Percentiles rank a stretch among this genome's conserved stretches.
These are phyloP conservation scores for Debaryomyces sp. DNA, from an alignment of 1,139 yeast genomes.

Conservation along the genomic window DNA sequence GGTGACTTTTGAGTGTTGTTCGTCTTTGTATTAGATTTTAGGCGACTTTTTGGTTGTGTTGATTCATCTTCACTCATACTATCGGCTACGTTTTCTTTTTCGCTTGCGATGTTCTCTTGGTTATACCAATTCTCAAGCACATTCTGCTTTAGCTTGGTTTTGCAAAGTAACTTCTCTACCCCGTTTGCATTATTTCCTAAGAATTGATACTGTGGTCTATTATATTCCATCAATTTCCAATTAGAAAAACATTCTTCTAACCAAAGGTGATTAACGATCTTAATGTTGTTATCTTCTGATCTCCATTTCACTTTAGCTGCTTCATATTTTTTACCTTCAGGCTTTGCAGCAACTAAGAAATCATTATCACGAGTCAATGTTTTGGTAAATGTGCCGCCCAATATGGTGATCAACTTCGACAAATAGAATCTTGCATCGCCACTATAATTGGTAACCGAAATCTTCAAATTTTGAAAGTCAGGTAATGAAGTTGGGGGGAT, in stretches of 20 bases:
- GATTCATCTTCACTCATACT: slow-evolving; percentile 38
- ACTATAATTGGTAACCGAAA: slow-evolving; percentile 77
- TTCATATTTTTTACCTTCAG: slow-evolving; percentile 71
- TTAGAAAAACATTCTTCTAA: slow-evolving; percentile 75
- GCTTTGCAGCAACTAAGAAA: slow-evolving; percentile 68
- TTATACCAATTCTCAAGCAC: slow-evolving; percentile 47
- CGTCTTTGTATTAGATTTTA: not conserved
- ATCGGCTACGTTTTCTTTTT: slow-evolving; percentile 30
- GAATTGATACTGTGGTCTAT: slow-evolving; percentile 46
- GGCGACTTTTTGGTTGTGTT: slow-evolving; percentile 11
- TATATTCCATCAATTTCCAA: slow-evolving; percentile 56
- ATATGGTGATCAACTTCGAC: slow-evolving; percentile 58
- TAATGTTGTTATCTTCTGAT: slow-evolving; percentile 38
- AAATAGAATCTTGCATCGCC: slow-evolving; percentile 83
- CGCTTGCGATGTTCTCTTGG: slow-evolving; percentile 8
- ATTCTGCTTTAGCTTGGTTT: slow-evolving; percentile 45
- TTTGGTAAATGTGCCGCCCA: slow-evolving; percentile 81
- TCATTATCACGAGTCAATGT: slow-evolving; percentile 70
- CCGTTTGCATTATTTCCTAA: slow-evolving; percentile 43
- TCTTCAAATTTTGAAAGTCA: slow-evolving; percentile 52
- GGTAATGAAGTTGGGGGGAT: slow-evolving; percentile 55
- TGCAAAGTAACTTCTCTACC: slow-evolving; percentile 52
- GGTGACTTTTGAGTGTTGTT: not conserved
- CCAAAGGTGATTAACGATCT: slow-evolving; percentile 81
- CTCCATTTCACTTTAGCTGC: slow-evolving; percentile 69